These are phyloP conservation scores for Aspergillus biplanus DNA, from an alignment of 495 filamentous ascomycete genomes.

Conservation along the genomic window DNA sequence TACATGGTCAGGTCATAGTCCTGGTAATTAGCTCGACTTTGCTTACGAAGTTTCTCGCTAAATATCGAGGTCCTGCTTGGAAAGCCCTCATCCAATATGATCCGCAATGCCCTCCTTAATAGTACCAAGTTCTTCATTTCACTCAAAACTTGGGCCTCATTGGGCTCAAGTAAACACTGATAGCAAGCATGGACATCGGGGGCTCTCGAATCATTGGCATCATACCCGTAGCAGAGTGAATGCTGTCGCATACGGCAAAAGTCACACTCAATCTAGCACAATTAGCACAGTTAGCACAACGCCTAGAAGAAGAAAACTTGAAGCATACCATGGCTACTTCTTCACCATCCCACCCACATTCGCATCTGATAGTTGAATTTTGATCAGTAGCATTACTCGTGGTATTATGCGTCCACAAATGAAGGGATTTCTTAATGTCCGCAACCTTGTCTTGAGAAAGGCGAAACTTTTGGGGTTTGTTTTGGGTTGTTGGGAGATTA, in stretches of 20 bases:
- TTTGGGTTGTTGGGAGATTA: background rate
- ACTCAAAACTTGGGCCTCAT: constrained; percentile 33
- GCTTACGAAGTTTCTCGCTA: constrained; percentile 34
- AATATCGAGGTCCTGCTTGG: constrained; percentile 30
- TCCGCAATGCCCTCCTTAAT: constrained; percentile 33
- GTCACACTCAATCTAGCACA: constrained; percentile 43
- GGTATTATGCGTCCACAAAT: constrained; percentile 1
- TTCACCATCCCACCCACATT: constrained; percentile 45
- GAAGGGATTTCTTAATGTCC: constrained; percentile 20
- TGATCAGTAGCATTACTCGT: constrained; percentile 1
- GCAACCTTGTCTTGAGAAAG: constrained; percentile 18
- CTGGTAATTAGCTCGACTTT: background rate
- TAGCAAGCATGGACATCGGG: constrained; percentile 53
- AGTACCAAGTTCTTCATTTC: constrained; percentile 40
- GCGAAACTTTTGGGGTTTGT: constrained; percentile 3
- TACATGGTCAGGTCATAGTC: constrained; percentile 25
- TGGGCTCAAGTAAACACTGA: constrained; percentile 46
- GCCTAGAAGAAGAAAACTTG: background rate
- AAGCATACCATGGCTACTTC: constrained; percentile 47
- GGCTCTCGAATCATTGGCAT: constrained; percentile 30
- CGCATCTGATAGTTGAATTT: constrained; percentile 36
- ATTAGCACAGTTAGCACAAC: constrained; percentile 10
- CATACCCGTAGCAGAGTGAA: constrained; percentile 52
- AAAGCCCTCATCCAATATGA: constrained; percentile 32
- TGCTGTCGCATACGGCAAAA: constrained; percentile 55